phyloP scores from a whole-genome alignment of 495 filamentous ascomycete species.

The Xylaria grammica region DNA sequence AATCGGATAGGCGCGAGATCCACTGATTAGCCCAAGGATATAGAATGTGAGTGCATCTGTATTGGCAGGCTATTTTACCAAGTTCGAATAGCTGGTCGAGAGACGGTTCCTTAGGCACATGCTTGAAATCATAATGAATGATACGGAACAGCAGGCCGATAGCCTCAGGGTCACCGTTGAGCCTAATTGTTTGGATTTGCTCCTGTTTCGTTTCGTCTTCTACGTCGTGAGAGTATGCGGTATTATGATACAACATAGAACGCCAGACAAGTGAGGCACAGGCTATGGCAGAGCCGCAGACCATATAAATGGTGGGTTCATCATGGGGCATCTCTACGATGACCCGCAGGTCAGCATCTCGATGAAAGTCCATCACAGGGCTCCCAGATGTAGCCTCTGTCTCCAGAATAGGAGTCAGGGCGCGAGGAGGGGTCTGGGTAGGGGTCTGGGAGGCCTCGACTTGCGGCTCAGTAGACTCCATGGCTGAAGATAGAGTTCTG shows the following conservation, averaged over 20 bases:
- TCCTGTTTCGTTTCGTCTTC: background rate
- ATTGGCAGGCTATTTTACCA: constrained; percentile 4
- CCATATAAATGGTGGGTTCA: constrained; percentile 14
- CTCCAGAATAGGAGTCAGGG: constrained; percentile 11
- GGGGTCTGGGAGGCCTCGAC: background rate
- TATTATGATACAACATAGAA: background rate
- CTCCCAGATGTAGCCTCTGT: background rate
- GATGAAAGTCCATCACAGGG: background rate
- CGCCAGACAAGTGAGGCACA: constrained; percentile 25
- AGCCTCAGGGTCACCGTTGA: constrained; percentile 15
- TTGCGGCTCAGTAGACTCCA: background rate
- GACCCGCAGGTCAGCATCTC: constrained; percentile 13
- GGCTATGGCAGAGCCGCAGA: constrained; percentile 14
- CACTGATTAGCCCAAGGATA: constrained; percentile 27
- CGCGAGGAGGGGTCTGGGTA: background rate
- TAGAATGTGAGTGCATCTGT: constrained; percentile 24
- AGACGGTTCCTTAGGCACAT: constrained; percentile 10
- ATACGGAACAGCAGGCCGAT: constrained; percentile 21
- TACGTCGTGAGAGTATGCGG: too few species aligned
- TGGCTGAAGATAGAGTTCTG: background rate
- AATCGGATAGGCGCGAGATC: constrained; percentile 2
- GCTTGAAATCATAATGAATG: constrained; percentile 21
- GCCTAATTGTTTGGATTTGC: background rate
- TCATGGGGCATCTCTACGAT: background rate
- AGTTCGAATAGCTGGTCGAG: constrained; percentile 24